Base-by-base conservation (phyloP, 805 yeast genomes). In the Kodamaea neixiangensis region DNA sequence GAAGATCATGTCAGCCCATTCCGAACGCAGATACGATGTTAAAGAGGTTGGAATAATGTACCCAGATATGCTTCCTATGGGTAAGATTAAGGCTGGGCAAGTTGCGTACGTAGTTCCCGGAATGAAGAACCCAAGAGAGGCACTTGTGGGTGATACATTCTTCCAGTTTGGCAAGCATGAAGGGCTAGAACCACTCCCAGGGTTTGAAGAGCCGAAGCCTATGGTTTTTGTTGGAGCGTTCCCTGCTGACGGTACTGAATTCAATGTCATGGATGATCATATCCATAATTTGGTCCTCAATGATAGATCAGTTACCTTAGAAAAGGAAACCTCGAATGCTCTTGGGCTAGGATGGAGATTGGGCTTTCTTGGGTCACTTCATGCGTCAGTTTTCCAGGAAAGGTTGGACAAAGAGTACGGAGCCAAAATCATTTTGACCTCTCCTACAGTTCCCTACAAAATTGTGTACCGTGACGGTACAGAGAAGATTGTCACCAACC, bases 151-250 rank as follows among this genome's bases (percentile, higher is more conserved):
- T 31, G 99, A 93, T 64, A 93, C 99, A 0, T 79, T 90, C 55
- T 81, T 82, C 78, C 82, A 80, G 50, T 71, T 73, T 10, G 87
- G 86, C 3, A 77, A 76, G 31, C 77, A 76, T 38, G 69, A 67
- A 45, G 75, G 73, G 1, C 83, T 87, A 2, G 89, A 85, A 55
- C 86, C 97, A 1, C 75, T 93, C 20, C 97, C 96, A 1, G 98
- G 98, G 0, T 94, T 93, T 66, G 97, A 92, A 68, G 97, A 90
- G 60, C 92, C 96, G 0, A 92, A 94, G 67, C 97, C 98, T 1
- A 94, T 94, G 98, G 98, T 93, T 7, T 94, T 93, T 66, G 96
- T 93, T 45, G 98, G 98, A 11, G 99, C 98, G 0, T 93, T 90
- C 60, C 98, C 99, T 0, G 94, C 97, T 0, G 97, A 93, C 61